Evolutionary conservation across 176 grass and related monocot species (phyloP), one percentile per base, ranked within the genome.

Genomic region (Aegilops sharonensis): DNA sequence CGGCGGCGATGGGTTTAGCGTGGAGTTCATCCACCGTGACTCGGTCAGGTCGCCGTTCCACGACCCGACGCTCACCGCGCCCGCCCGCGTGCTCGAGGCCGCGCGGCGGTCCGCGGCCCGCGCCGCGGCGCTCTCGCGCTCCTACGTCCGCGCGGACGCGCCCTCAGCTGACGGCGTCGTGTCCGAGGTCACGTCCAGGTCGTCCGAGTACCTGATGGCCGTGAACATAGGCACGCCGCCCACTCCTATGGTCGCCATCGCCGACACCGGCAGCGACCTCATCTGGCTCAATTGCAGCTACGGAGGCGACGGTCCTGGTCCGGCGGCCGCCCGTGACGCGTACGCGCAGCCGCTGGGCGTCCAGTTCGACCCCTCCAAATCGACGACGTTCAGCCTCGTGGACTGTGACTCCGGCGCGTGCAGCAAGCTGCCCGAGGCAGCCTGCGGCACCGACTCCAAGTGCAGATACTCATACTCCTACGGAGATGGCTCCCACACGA

Each of bases 1-100:
- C 52, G 37, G 0, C 15, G 68, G 40, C 12, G 52, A 4, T 7
- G 90, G 88, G 18, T 89, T 97, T 24, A 92, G 85, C 37, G 82
- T 94, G n/a, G 89, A 97, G 83, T 75, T 97, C 68, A 92, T 97
- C 75, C 92, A 97, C 68, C 81, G 89, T 3, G 87, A 97, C 79
- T 89, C 90, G 12, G 9, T 75, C 5, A 56, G 72, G 71, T 97
- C 94, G 65, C 92, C 92, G 64, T 84, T 80, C 72, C 42, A 75
- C 72, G 72, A 75, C 42, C 42, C 72, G 21, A 23, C 68, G 47
- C 56, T 82, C 57, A 74, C 87, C 34, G 2, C 34, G 6, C 73
- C 80, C 50, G 87, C 27, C 18, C 79, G 92, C 20, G 8, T 90
- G 52, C 85, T 80, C 30, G 80, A 85, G 1, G 81, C 32, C 11